Percentiles rank a stretch among this genome's conserved stretches.
These are phyloP conservation scores for Pelargonium cotyledonis DNA, from an alignment of 441 rosid genomes.

Conservation along the genomic window DNA sequence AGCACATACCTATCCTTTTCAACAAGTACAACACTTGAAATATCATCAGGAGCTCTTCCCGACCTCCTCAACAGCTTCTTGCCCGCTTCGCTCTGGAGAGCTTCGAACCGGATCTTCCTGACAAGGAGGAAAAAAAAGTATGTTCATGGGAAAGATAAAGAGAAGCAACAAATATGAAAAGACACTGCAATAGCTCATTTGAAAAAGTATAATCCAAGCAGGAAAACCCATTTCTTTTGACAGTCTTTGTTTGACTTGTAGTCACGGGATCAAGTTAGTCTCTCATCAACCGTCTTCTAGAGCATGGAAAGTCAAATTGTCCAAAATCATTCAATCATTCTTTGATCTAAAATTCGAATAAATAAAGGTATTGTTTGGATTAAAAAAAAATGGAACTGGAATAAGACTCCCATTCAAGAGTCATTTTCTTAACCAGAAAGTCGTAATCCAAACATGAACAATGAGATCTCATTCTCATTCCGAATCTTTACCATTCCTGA, in stretches of 20 bases:
- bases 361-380: no score
- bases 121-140: background rate
- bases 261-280: no score
- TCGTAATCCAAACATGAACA: no score
- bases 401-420: no score
- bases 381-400: no score
- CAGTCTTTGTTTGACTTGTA: no score
- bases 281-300: no score
- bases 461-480: no score
- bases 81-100: slow-evolving; percentile 85
- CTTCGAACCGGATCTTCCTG: slow-evolving; percentile 85
- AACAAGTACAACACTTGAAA: slow-evolving; percentile 84
- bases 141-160: background rate
- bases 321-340: background rate
- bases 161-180: background rate
- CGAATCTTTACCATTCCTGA: no score
- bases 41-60: slow-evolving; percentile 92
- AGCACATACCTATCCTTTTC: slow-evolving; percentile 58
- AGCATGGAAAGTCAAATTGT: background rate
- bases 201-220: background rate
- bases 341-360: background rate
- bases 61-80: slow-evolving; percentile 68
- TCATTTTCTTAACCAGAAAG: no score
- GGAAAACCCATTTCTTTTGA: background rate
- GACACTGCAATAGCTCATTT: background rate